Conservation (phyloP, 1,284 basidiomycete species). For the Puccinia triticina region DNA sequence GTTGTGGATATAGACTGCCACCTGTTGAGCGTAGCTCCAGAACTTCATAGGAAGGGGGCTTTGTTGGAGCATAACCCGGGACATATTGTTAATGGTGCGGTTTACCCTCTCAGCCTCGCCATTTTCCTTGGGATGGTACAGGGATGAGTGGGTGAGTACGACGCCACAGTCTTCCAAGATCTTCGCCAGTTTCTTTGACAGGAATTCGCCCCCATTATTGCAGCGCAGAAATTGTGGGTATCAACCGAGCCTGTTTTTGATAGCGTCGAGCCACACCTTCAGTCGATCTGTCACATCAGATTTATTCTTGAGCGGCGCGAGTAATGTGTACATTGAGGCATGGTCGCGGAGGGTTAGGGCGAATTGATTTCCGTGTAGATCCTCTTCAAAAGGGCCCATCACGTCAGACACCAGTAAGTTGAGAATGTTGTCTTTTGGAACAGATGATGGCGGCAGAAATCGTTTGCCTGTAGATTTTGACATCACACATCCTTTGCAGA, state of each 20-base stretch:
- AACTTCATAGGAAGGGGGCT: background rate
- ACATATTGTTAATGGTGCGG: conserved; percentile 28
- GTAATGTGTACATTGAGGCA: conserved; percentile 8
- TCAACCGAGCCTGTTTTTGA: background rate
- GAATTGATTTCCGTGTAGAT: conserved; percentile 14
- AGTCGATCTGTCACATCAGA: background rate
- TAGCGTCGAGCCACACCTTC: background rate
- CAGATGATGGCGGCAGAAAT: background rate
- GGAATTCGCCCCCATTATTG: background rate
- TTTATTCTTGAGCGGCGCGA: background rate
- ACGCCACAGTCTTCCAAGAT: background rate
- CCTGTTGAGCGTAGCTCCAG: conserved; percentile 2
- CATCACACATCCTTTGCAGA: background rate
- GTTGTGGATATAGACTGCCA: background rate
- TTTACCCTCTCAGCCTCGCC: conserved; percentile 10
- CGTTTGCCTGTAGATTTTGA: background rate
- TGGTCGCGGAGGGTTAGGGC: background rate
- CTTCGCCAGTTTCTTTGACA: background rate
- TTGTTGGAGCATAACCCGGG: background rate
- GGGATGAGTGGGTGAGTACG: background rate
- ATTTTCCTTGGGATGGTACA: conserved; percentile 10
- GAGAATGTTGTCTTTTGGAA: background rate
- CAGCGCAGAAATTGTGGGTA: background rate
- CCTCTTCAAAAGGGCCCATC: background rate
- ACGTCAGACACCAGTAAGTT: conserved; percentile 27